Percentiles rank a stretch among this genome's conserved stretches.
These are phyloP conservation scores for Prunus mira DNA, from an alignment of 306 rosid genomes.

Conservation along the genomic window DNA sequence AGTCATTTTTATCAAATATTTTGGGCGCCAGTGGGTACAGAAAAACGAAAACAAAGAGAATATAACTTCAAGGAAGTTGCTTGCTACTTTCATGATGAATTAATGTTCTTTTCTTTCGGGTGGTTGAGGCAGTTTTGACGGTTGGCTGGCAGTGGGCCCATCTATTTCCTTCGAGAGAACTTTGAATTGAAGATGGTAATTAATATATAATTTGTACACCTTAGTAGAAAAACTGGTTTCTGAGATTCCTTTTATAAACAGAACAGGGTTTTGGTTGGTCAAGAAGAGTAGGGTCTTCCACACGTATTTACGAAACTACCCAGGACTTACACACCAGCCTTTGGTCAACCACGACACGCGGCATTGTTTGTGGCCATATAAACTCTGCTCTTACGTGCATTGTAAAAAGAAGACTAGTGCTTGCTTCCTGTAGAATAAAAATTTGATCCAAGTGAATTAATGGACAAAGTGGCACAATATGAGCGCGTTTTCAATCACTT, in stretches of 20 bases:
- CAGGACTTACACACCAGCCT: not conserved
- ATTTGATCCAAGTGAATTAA: not conserved
- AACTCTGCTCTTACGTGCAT: not conserved
- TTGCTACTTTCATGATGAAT: not conserved
- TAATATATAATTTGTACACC: not conserved
- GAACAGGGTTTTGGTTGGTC: not conserved
- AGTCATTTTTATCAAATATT: not conserved
- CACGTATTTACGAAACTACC: constrained; percentile 1
- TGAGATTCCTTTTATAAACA: not conserved
- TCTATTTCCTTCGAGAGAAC: not conserved
- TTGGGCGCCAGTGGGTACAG: not conserved
- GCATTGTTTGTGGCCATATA: not conserved
- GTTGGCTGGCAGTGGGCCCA: not conserved
- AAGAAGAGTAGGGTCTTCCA: constrained; percentile 3
- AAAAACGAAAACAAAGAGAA: not conserved
- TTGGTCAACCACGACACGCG: constrained; percentile 19
- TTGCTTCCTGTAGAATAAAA: not conserved
- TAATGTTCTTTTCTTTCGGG: not conserved
- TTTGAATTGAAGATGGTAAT: not conserved
- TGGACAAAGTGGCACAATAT: constrained; percentile 49
- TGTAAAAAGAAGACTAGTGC: too few relatives aligned
- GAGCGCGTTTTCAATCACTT: constrained; percentile 59
- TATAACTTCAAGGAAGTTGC: not conserved
- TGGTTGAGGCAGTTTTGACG: constrained; percentile 16
- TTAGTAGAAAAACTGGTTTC: not conserved